Base-by-base conservation (phyloP, 2,329 filamentous ascomycete species). In the Sporothrix pseudoabietina region DNA sequence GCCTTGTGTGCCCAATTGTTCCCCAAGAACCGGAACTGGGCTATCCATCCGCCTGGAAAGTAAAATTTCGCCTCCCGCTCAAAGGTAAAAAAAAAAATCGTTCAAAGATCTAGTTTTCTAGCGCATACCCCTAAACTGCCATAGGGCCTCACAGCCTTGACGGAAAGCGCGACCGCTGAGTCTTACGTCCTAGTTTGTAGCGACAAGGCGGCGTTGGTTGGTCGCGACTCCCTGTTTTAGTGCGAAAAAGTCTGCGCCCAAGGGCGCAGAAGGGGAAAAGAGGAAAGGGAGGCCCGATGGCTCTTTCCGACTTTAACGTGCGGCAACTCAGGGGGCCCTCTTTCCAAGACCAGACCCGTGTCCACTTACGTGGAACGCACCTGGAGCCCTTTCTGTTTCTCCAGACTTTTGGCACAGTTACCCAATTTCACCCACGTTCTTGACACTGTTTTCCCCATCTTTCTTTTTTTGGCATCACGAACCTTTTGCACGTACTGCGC, bases 271-370 rank as follows among this genome's bases (percentile, higher is more conserved):
- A 44, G 69, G 35, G 26, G 19, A 19, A 26, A 41, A 69, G 44
- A 16, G 26, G 12, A 5, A n/a, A 39, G 68, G 55, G 69, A 26
- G 39, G 26, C 22, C 3, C 32, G 55, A 26, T 63, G 55, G 55
- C 26, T 63, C 69, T 71, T 71, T 71, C 69, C 69, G 55, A 61
- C 49, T 71, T 49, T 71, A 70, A 69, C 54, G 52, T 49, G 35
- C 55, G 39, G 68, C 68, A 52, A 70, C n/a, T 70, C 68, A 70
- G 54, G 49, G 68, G 68, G 30, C 47, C 49, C 22, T 49, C 63
- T 49, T 26, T 44, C 19, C 66, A 26, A 55, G 49, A 52, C 49
- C 35, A 16, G 35, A 69, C 49, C 32, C n/a, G 66, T 44, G 65
- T 39, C 65, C 65, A 69, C 65, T 55, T 55, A 4, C 41, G 41